These are phyloP conservation scores for Cutaneotrichosporon spelunceum DNA, from an alignment of 1,284 basidiomycete species.

Conservation along the genomic window DNA sequence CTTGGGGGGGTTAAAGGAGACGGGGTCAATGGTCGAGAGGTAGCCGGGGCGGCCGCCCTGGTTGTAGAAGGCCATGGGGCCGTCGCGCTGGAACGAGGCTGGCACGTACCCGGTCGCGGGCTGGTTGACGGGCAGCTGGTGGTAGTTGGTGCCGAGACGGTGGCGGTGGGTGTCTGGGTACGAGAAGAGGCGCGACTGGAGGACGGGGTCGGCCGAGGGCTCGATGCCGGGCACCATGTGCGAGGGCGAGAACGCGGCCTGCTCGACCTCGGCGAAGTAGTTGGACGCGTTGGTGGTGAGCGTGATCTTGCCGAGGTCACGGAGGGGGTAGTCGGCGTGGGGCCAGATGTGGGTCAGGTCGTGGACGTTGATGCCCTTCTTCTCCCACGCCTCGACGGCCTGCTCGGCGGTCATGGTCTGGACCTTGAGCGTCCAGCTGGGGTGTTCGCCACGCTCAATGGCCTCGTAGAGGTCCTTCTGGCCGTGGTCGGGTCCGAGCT, in stretches of 20 bases:
- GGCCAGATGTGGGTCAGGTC: slow-evolving; percentile 91
- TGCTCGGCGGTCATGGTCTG: slow-evolving; percentile 87
- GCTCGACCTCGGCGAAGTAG: slow-evolving; percentile 68
- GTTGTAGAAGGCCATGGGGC: slow-evolving; percentile 62
- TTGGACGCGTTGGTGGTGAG: slow-evolving; percentile 75
- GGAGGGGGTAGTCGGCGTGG: slow-evolving; percentile 78
- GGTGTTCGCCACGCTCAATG: slow-evolving; percentile 69
- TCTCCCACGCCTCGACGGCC: slow-evolving; percentile 74
- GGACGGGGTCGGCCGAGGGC: slow-evolving; percentile 79
- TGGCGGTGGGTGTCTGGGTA: slow-evolving; percentile 93
- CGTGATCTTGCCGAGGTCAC: slow-evolving; percentile 77
- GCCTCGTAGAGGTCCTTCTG: slow-evolving; percentile 68
- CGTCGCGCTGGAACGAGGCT: slow-evolving; percentile 73
- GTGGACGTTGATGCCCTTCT: slow-evolving; percentile 55
- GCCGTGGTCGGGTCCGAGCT: slow-evolving; percentile 71
- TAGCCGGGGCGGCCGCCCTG: slow-evolving; percentile 84
- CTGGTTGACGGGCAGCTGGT: slow-evolving; percentile 85
- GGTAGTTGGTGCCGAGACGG: slow-evolving; percentile 66
- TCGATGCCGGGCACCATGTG: slow-evolving; percentile 83
- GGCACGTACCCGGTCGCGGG: slow-evolving; percentile 61
- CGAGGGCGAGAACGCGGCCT: slow-evolving; percentile 63
- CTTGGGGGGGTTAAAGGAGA: slow-evolving; percentile 34
- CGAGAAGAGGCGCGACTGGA: slow-evolving; percentile 89
- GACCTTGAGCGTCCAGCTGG: slow-evolving; percentile 41
- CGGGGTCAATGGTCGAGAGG: slow-evolving; percentile 63